Evolutionary conservation across 441 rosid genomes (phyloP).

Genomic region (Isatis lusitanica): DNA sequence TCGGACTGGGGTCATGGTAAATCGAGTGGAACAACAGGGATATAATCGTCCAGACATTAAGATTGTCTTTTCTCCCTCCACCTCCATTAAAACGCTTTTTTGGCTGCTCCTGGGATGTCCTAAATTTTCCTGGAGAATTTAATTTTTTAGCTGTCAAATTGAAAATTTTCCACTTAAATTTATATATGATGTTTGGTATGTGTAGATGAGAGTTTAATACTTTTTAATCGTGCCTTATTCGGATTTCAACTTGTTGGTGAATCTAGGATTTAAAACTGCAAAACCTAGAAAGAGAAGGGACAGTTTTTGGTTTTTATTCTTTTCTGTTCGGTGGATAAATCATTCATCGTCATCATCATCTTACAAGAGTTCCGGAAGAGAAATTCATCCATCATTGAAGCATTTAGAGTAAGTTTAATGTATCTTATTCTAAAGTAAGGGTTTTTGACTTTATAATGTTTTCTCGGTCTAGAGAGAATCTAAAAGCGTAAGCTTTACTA

Average conservation of each 20-base stretch:
- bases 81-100: conserved; percentile 27
- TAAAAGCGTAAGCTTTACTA: conserved; percentile 16
- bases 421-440: neutral
- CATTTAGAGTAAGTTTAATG: conserved; percentile 18
- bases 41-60: conserved; percentile 11
- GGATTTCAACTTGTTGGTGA: conserved; percentile 1
- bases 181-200: neutral
- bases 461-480: conserved; percentile 27
- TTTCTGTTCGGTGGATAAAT: neutral
- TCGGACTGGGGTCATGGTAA: conserved; percentile 13
- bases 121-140: conserved; percentile 16
- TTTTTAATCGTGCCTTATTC: neutral
- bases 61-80: conserved; percentile 12
- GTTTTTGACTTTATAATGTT: conserved; percentile 20
- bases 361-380: neutral
- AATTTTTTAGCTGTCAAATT: conserved; percentile 20
- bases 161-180: neutral
- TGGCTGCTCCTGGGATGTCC: neutral
- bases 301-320: too few species aligned
- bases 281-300: neutral
- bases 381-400: neutral
- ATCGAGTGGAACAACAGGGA: conserved; percentile 10
- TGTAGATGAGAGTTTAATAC: neutral
- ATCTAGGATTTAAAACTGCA: neutral
- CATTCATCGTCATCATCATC: conserved; percentile 20